Percentiles rank a stretch among this genome's conserved stretches.
phyloP scores from a whole-genome alignment of 371 early-diverging fungal species.

The Lichtheimia hyalospora region DNA sequence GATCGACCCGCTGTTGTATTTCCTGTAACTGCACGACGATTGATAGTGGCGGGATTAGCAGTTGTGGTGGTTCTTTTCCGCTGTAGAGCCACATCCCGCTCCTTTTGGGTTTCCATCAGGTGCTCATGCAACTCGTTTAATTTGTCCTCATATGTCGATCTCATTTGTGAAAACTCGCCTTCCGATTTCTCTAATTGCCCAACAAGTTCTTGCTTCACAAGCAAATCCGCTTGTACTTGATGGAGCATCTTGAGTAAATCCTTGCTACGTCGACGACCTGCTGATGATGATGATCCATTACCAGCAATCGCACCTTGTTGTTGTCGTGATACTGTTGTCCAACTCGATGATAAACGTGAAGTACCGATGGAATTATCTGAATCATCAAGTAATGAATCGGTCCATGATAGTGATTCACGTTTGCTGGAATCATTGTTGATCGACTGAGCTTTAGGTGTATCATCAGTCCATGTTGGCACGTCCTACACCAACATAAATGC shows the following conservation, averaged over 20 bases:
- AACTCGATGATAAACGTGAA: constrained; percentile 21
- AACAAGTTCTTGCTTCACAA: constrained; percentile 58
- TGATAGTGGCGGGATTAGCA: background rate
- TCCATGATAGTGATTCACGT: constrained; percentile 40
- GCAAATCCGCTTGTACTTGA: constrained; percentile 68
- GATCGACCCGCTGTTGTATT: constrained; percentile 2
- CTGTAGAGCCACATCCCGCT: constrained; percentile 51
- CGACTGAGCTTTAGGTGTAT: constrained; percentile 19
- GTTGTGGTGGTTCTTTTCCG: background rate
- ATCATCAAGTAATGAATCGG: constrained; percentile 44
- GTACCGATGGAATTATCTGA: constrained; percentile 40
- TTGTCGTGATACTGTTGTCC: constrained; percentile 2
- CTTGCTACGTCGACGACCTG: constrained; percentile 24
- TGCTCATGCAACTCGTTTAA: constrained; percentile 58
- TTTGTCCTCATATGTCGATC: constrained; percentile 65
- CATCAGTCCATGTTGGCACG: constrained; percentile 47
- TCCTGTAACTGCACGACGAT: constrained; percentile 1
- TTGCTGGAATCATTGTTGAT: constrained; percentile 17
- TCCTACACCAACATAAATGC: constrained; percentile 22
- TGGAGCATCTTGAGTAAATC: constrained; percentile 52
- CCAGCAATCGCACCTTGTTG: background rate
- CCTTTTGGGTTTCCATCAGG: constrained; percentile 52
- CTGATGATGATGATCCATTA: constrained; percentile 3
- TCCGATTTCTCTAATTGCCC: constrained; percentile 56
- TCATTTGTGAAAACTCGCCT: constrained; percentile 55